These are phyloP conservation scores for Xylariaceae sp. DNA, from an alignment of 2,329 filamentous ascomycete genomes.

Conservation along the genomic window DNA sequence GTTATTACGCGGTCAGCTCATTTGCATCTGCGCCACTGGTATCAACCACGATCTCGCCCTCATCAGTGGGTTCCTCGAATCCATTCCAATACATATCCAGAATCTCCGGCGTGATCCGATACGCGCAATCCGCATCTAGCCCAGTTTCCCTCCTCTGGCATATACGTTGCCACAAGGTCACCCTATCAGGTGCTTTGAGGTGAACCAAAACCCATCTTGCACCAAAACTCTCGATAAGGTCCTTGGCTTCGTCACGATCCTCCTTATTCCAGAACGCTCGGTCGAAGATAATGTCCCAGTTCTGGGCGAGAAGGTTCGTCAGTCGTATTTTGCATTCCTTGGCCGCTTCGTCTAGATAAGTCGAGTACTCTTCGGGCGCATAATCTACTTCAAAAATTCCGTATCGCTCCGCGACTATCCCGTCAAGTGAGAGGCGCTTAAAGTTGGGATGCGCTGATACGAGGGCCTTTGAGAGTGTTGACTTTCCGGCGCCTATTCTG, in stretches of 20 bases:
- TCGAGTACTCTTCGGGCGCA: slow-evolving; percentile 18
- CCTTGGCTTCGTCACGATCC: slow-evolving; percentile 33
- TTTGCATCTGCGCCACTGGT: slow-evolving; percentile 5
- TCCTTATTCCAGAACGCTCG: slow-evolving; percentile 32
- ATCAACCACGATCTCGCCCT: slow-evolving; percentile 25
- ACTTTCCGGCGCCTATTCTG: slow-evolving; percentile 30
- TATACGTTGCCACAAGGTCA: slow-evolving; percentile 33
- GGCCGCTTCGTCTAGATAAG: slow-evolving; percentile 25
- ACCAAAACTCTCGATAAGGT: slow-evolving; percentile 24
- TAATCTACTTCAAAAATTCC: slow-evolving; percentile 31
- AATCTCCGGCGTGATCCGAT: slow-evolving; percentile 22
- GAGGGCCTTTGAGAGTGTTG: slow-evolving; percentile 30
- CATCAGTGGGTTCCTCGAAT: slow-evolving; percentile 22
- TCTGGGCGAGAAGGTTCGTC: slow-evolving; percentile 12
- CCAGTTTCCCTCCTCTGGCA: slow-evolving; percentile 22
- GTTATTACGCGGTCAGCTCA: not conserved
- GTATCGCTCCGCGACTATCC: slow-evolving; percentile 25
- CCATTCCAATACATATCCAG: slow-evolving; percentile 26
- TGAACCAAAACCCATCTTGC: slow-evolving; percentile 33
- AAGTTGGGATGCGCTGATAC: slow-evolving; percentile 24
- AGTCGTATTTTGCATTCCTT: slow-evolving; percentile 11
- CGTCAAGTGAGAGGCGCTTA: slow-evolving; percentile 29
- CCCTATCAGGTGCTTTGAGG: slow-evolving; percentile 28
- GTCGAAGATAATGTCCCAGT: slow-evolving; percentile 31
- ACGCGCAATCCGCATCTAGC: slow-evolving; percentile 32